phyloP scores from a whole-genome alignment of 345 rosid species.

The Eucalyptus victrix region DNA sequence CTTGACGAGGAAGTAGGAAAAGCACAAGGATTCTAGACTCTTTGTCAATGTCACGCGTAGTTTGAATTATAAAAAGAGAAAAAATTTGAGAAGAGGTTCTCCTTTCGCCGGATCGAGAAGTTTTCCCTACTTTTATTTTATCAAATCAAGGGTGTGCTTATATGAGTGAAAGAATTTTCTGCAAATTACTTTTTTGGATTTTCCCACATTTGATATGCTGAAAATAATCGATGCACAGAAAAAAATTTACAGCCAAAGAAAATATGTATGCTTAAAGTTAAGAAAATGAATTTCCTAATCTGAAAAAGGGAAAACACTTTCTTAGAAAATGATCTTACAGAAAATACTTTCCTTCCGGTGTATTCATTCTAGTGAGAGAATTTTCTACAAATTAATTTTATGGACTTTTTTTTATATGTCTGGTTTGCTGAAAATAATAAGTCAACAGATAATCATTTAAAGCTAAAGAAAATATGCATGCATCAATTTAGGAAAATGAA shows the following conservation, averaged over 20 bases:
- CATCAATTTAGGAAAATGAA: background rate
- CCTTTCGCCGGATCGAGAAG: background rate
- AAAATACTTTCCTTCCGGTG: background rate
- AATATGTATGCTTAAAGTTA: background rate
- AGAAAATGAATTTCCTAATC: background rate
- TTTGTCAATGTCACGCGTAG: background rate
- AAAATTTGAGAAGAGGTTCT: background rate
- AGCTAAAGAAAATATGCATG: background rate
- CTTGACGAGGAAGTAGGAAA: background rate
- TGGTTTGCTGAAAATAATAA: background rate
- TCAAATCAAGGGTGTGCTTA: no score
- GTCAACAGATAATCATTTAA: no score
- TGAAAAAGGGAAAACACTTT: background rate
- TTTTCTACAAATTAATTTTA: background rate
- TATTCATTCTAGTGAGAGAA: no score
- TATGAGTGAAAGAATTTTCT: background rate
- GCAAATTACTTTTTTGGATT: background rate
- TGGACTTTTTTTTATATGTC: background rate
- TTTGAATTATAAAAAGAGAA: background rate
- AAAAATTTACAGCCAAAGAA: background rate
- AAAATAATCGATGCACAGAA: background rate
- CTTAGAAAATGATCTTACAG: background rate
- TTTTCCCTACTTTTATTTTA: background rate
- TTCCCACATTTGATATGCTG: rapidly evolving
- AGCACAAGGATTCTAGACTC: background rate